A percentile compares a stretch with the other conserved stretches of the same genome.
phyloP scores from a whole-genome alignment of 2,329 filamentous ascomycete genomes.

The Cordyceps militaris region DNA sequence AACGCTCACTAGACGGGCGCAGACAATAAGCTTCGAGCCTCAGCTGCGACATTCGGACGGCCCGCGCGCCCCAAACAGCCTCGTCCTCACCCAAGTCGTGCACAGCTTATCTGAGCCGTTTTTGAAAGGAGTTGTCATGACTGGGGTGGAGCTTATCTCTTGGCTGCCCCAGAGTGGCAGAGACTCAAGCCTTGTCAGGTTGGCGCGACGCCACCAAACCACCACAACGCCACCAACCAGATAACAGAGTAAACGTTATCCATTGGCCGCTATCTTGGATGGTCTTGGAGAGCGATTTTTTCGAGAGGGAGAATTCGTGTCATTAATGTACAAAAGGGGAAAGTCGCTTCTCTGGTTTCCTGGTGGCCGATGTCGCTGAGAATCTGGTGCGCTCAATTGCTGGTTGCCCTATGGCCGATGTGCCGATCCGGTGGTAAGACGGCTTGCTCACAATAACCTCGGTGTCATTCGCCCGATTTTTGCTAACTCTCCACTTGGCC shows the following conservation, averaged over 20 bases:
- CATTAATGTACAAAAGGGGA: not conserved
- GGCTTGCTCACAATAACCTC: not conserved
- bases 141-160: conserved; percentile 12
- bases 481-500: conserved; percentile 14
- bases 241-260: not conserved
- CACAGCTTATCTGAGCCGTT: conserved; percentile 8
- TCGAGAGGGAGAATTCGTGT: not conserved
- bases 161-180: conserved; percentile 5
- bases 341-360: not conserved
- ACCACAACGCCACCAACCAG: conserved; percentile 9
- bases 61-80: not conserved
- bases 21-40: not conserved
- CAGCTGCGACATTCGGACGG: not conserved
- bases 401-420: not conserved
- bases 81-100: not conserved
- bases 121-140: not conserved
- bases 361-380: conserved; percentile 1
- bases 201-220: conserved; percentile 4
- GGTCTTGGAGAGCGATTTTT: not conserved
- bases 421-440: not conserved
- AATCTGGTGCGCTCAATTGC: not conserved
- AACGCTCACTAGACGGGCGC: not conserved
- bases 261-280: not conserved
- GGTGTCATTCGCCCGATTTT: not conserved
- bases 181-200: conserved; percentile 1